Conservation (phyloP, 306 rosid genomes). For the Acacia acuminata region DNA sequence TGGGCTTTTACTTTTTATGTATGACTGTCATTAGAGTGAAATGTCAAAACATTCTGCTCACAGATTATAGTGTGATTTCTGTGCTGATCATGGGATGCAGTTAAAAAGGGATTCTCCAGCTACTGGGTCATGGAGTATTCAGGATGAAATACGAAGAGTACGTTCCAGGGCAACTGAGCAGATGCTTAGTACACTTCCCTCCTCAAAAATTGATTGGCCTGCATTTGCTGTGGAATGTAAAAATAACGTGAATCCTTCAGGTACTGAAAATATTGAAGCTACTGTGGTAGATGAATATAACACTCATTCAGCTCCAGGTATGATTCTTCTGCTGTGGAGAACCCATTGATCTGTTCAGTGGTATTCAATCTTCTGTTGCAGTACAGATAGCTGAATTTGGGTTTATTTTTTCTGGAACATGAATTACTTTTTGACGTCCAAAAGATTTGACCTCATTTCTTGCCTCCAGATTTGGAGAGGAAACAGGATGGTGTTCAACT, state of each 20-base stretch:
- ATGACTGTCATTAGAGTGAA: neutral
- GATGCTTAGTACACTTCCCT: slow-evolving; percentile 76
- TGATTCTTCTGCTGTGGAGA: slow-evolving; percentile 28
- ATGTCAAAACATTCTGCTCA: slow-evolving; percentile 22
- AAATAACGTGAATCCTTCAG: slow-evolving; percentile 41
- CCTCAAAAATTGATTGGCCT: slow-evolving; percentile 75
- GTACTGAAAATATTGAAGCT: slow-evolving; percentile 45
- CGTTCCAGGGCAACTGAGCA: slow-evolving; percentile 94
- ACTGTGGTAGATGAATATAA: slow-evolving; percentile 25
- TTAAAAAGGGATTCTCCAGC: slow-evolving; percentile 64
- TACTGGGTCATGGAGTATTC: slow-evolving; percentile 92
- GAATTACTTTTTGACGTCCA: slow-evolving; percentile 26
- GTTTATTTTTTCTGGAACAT: slow-evolving; percentile 3
- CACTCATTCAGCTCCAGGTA: slow-evolving; percentile 46
- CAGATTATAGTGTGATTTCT: slow-evolving; percentile 22
- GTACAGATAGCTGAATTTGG: slow-evolving; percentile 15
- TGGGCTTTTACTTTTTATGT: neutral
- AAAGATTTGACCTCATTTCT: slow-evolving; percentile 32
- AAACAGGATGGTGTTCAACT: slow-evolving; percentile 44
- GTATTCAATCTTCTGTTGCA: slow-evolving; percentile 8
- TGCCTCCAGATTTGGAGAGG: slow-evolving; percentile 53
- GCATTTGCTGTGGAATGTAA: slow-evolving; percentile 47
- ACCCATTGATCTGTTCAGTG: slow-evolving; percentile 24
- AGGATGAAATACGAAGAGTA: slow-evolving; percentile 91
- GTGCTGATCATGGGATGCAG: slow-evolving; percentile 54